Evolutionary conservation across 192 early-diverging fungal species (phyloP).

Genomic region (Bifiguratus adelaidae): DNA sequence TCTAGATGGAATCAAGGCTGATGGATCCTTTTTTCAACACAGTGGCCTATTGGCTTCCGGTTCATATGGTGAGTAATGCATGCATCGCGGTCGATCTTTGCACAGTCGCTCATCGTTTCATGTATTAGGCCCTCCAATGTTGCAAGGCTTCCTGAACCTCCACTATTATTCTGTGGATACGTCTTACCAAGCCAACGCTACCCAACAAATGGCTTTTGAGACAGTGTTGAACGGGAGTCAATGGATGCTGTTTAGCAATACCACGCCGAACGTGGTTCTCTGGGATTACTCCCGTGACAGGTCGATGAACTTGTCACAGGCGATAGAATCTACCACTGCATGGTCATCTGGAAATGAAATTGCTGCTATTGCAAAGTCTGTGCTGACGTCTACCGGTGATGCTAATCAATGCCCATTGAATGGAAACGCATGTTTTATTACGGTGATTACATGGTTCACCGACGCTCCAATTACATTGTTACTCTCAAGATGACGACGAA

Average conservation of each 20-base stretch:
- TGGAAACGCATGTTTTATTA: slow-evolving; percentile 6
- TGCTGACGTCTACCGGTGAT: neutral
- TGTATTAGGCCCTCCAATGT: neutral
- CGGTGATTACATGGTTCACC: slow-evolving; percentile 1
- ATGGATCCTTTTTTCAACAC: neutral
- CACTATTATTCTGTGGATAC: slow-evolving; percentile 1
- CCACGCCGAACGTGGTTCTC: no score
- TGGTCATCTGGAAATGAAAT: neutral
- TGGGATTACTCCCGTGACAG: no score
- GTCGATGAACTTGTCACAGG: neutral
- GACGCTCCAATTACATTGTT: no score
- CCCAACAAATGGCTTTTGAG: no score
- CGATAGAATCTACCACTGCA: neutral
- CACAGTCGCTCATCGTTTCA: neutral
- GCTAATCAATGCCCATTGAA: slow-evolving; percentile 1
- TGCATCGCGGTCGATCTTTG: no score
- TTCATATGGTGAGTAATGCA: no score
- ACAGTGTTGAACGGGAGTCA: no score
- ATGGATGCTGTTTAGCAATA: no score
- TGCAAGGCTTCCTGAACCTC: slow-evolving; percentile 3
- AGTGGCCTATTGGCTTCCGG: no score
- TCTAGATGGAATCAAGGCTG: neutral
- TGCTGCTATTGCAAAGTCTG: neutral
- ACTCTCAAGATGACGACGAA: no score
- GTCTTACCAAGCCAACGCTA: slow-evolving; percentile 1